Evolutionary conservation across 2,329 filamentous ascomycete species (phyloP), one percentile per base, ranked within the genome.

Genomic region (Knufia petricola): DNA sequence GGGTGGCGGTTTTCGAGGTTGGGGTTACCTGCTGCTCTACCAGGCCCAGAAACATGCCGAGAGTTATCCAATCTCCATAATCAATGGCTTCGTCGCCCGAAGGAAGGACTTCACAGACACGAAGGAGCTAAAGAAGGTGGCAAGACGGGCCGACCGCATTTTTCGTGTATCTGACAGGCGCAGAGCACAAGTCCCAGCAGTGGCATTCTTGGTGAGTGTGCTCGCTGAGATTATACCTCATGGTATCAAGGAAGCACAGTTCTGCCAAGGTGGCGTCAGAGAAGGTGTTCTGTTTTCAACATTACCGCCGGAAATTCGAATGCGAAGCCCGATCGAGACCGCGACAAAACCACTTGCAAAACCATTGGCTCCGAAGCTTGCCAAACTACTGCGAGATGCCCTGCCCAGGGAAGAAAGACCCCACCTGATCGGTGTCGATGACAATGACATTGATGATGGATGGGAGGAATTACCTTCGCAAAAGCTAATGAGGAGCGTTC

Each of bases 1-100:
- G 52, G 89, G 88, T 38, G 89, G 88, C 17, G 89, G 89, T 0
- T 94, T 95, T 62, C 75, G 89, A 36, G 89, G 88, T 13, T 95
- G 92, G 73, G 88, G 88, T 7, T 92, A 87, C 65, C 80, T 94
- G 61, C 74, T 95, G 44, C 87, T 94, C 81, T 81, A 84, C 62
- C 76, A 78, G 56, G 84, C 89, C 58, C 66, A 72, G 8, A 76
- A 86, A 39, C 71, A 76, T 49, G 86, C 86, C 0, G 71, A 76
- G 48, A 86, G 86, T 0, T 95, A 94, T 63, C 88, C 89, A 0
- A 84, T 95, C 26, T 79, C 86, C 0, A 81, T 83, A n/a, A 82
- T 92, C 63, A 89, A 88, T 52, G 82, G 84, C 1, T 95, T 92
- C 65, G 78, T 73, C 7, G 85, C 81, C 1, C 32, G 42, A 21